These are phyloP conservation scores for Thamnidium elegans DNA, from an alignment of 192 early-diverging fungal species.

Conservation along the genomic window DNA sequence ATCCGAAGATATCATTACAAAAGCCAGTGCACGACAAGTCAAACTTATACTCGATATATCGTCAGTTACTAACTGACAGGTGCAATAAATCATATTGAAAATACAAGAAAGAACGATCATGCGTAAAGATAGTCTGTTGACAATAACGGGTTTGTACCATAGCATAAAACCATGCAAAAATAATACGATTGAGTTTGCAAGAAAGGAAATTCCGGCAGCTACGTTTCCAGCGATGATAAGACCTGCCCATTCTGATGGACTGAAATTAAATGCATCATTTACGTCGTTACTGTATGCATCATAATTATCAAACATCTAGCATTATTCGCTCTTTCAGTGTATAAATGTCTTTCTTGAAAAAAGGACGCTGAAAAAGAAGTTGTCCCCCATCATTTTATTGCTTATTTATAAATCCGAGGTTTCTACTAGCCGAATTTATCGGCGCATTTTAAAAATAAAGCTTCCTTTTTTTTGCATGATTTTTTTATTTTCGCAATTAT, in stretches of 20 bases:
- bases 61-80: neutral
- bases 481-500: no score
- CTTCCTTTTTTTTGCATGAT: no score
- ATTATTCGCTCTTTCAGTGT: neutral
- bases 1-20: conserved; percentile 6
- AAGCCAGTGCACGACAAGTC: neutral
- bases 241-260: neutral
- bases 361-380: no score
- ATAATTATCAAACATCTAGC: neutral
- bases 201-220: conserved; percentile 1
- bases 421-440: neutral
- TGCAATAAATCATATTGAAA: conserved; percentile 5
- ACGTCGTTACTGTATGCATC: neutral
- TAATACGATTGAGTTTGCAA: neutral
- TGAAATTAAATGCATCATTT: neutral
- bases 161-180: neutral
- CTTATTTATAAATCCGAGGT: neutral
- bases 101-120: conserved; percentile 14
- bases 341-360: neutral
- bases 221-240: neutral
- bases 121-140: conserved; percentile 13
- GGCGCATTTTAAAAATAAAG: neutral
- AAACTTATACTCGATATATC: neutral
- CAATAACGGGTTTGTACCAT: neutral
- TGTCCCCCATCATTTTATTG: neutral